phyloP scores from a whole-genome alignment of 805 yeast species.

The Candida silvicultrix region DNA sequence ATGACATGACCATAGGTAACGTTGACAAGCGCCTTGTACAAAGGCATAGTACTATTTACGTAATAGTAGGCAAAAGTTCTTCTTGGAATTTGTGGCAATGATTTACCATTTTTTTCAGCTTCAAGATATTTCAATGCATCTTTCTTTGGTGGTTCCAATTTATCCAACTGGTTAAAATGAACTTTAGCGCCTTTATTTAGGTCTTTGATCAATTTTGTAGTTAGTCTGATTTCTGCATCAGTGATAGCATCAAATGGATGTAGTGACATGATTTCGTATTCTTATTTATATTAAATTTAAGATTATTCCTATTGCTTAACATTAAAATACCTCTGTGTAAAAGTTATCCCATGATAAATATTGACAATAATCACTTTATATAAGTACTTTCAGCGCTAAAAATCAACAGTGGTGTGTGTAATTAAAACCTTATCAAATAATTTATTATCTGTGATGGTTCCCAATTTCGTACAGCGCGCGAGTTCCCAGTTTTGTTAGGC shows the following conservation, averaged over 20 bases:
- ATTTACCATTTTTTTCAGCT: slow-evolving; percentile 52
- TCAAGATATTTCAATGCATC: slow-evolving; percentile 62
- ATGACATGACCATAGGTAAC: slow-evolving; percentile 56
- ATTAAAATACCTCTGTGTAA: not conserved
- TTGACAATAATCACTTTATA: not conserved
- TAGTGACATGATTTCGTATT: slow-evolving; percentile 8
- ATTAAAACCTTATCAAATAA: too few relatives aligned
- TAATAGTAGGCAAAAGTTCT: slow-evolving; percentile 65
- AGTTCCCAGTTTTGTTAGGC: too few relatives aligned
- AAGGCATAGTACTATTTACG: slow-evolving; percentile 38
- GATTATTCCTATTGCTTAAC: not conserved
- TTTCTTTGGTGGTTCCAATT: slow-evolving; percentile 74
- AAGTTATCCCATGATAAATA: not conserved
- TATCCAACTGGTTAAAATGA: slow-evolving; percentile 62
- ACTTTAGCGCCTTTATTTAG: slow-evolving; percentile 45
- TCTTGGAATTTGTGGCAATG: slow-evolving; percentile 59
- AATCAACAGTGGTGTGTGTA: too few relatives aligned
- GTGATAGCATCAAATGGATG: slow-evolving; percentile 59
- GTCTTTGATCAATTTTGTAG: slow-evolving; percentile 57
- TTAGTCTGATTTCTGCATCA: slow-evolving; percentile 51
- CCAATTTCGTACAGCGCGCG: too few relatives aligned
- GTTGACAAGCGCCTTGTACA: slow-evolving; percentile 70
- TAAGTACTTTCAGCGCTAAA: not conserved
- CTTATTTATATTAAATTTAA: not conserved
- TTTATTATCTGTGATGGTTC: too few relatives aligned